A percentile compares a stretch with the other conserved stretches of the same genome.
Evolutionary conservation across 495 filamentous ascomycete species (phyloP).

Genomic region (Penicillium cinerascens): DNA sequence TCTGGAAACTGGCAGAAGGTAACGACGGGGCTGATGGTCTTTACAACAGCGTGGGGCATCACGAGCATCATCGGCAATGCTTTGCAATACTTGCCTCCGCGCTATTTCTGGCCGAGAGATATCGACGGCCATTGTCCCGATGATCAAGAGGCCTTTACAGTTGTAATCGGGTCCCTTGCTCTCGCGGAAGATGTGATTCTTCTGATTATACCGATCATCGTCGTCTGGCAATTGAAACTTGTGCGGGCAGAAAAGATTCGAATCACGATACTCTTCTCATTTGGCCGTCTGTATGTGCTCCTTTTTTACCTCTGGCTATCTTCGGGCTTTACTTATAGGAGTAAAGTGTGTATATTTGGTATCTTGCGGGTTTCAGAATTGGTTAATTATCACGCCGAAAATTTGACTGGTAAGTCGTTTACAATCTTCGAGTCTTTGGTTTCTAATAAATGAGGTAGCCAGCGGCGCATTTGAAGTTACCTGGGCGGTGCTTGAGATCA

Average conservation of each 20-base stretch:
- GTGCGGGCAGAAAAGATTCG: constrained; percentile 3
- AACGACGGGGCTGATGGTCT: not conserved
- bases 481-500: constrained; percentile 10
- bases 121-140: constrained; percentile 7
- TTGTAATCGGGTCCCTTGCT: constrained; percentile 6
- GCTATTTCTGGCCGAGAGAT: constrained; percentile 38
- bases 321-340: too few relatives aligned
- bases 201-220: constrained; percentile 1
- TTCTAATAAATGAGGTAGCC: not conserved
- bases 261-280: constrained; percentile 2
- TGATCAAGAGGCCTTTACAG: not conserved
- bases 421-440: too few relatives aligned
- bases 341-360: too few relatives aligned
- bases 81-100: constrained; percentile 45
- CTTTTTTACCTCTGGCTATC: too few relatives aligned
- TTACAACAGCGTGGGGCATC: constrained; percentile 16
- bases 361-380: too few relatives aligned
- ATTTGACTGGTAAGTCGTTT: too few relatives aligned
- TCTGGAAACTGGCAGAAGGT: constrained; percentile 3
- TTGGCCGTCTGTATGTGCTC: not conserved
- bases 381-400: too few relatives aligned
- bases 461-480: constrained; percentile 7
- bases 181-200: constrained; percentile 7
- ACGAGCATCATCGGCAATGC: constrained; percentile 21
- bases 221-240: constrained; percentile 3